Evolutionary conservation across 495 filamentous ascomycete species (phyloP), one percentile per base, ranked within the genome.

Genomic region (Cercophora sp.): DNA sequence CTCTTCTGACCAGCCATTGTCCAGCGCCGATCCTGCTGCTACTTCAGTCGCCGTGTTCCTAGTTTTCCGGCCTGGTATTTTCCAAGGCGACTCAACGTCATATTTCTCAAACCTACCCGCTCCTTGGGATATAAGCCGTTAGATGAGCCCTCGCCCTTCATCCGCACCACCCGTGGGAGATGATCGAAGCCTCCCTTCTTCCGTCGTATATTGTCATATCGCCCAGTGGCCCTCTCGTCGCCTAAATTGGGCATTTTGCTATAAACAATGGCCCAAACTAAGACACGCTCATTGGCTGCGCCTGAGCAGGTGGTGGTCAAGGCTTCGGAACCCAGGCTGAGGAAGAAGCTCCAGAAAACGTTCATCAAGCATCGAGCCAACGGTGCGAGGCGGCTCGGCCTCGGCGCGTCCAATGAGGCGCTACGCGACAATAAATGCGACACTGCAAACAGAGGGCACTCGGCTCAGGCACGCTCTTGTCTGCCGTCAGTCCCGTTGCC

Each of bases 331-430:
- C 66, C 62, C 37, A 72, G 61, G 31, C 63, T 69, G 48, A 70
- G 70, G 48, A 66, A 57, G 50, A 75, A 70, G 54, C 66, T 73
- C 36, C 71, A 72, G 49, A 77, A 75, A 44, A 56, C 55, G 25
- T 51, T 65, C 37, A 42, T 57, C 19, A 71, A 64, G 52, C 62
- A 61, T 40, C 62, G 59, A 59, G 64, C 41, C 60, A 59, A 22
- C 61, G 52, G 23, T 44, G 54, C 51, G 11, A 56, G 43, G 49
- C 52, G 64, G 50, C 25, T 42, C 32, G 52, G 54, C 51, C 42
- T 18, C 3, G 57, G 40, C 29, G 27, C 51, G 36, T 55, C 59
- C 36, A 58, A 51, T 49, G 55, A 51, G 20, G 37, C 51, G 44
- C 15, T 54, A 25, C 8, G 34, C 37, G 55, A 62, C 48, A 59